Base-by-base conservation (phyloP, 768 basidiomycete genomes). In the Xanthoconium purpureum region DNA sequence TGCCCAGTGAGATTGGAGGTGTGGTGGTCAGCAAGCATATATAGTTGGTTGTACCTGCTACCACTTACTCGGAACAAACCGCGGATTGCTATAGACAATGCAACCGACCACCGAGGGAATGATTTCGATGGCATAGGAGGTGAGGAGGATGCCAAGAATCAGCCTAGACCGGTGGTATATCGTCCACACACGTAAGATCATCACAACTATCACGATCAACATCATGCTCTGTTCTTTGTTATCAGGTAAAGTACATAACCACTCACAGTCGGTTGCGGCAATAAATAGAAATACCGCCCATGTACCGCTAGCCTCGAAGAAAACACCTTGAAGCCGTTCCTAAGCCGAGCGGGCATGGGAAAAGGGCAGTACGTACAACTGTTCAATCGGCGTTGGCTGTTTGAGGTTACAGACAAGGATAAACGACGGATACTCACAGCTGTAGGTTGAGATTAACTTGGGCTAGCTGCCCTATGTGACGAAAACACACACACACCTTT, bases 91-190 rank as follows among this genome's bases (percentile, higher is more conserved):
- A 14, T 38, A 39, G 12, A 36, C 8, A 37, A 36, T 37, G 12
- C 24, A 45, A 46, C 11, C 15, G 7, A 55, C 38, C 14, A 12
- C 7, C n/a, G 29, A 35, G 4, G 29, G 24, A n/a, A 46, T n/a
- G 14, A 58, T 20, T 28, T 44, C 37, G 13, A 3, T 10, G 20
- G 40, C 8, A 8, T 46, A 55, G 30, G 38, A 12, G 20, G 14
- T 17, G 35, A 58, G 47, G 20, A 58, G 42, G 18, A 29, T 39
- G 1, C 40, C 35, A 12, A 58, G 53, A 28, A 62, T 51, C 15
- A 38, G 1, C 44, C 37, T 57, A 4, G 61, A 61, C 15, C 40
- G 59, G 32, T 47, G n/a, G 45, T 58, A 61, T 48, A 61, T 61
- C 8, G 56, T 50, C 50, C 56, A 61, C 20, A 63, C 9, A 4